Conservation (phyloP, 257 asterid species). For the Solanum raphanifolium region DNA sequence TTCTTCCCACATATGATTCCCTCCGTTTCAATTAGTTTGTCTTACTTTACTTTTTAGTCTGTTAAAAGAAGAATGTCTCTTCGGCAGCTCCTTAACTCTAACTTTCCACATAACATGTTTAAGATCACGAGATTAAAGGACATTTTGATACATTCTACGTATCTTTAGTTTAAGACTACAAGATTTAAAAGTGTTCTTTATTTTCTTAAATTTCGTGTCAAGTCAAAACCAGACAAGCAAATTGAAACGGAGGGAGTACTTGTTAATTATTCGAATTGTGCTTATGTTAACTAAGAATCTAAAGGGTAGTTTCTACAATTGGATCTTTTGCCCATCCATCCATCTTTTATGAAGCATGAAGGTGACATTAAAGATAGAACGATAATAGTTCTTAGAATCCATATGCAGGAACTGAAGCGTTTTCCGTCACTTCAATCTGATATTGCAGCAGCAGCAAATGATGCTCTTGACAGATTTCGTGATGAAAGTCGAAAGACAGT, state of each 20-base stretch:
- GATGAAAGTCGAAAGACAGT: conserved; percentile 91
- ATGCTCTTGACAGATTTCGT: conserved; percentile 87
- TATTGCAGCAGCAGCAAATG: conserved; percentile 92
- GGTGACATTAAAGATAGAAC: background rate
- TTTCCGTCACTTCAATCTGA: conserved; percentile 89
- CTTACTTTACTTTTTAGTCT: background rate
- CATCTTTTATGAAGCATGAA: background rate
- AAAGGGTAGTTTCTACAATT: background rate
- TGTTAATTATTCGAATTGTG: background rate
- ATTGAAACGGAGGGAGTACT: too few species aligned
- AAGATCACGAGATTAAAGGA: background rate
- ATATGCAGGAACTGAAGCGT: conserved; percentile 70
- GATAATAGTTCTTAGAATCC: background rate
- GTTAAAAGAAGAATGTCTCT: background rate
- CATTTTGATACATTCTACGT: fast-evolving
- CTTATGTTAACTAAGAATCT: background rate
- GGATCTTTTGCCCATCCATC: background rate
- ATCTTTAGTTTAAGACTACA: background rate
- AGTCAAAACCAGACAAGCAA: too few species aligned
- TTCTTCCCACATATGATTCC: background rate
- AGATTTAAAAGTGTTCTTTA: too few species aligned
- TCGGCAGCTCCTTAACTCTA: background rate
- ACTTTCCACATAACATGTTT: background rate
- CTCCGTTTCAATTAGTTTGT: fast-evolving
- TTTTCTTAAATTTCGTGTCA: background rate